Evolutionary conservation across 108 stramenopile genomes (phyloP), one percentile per base, ranked within the genome.

Genomic region (Parmales sp.): DNA sequence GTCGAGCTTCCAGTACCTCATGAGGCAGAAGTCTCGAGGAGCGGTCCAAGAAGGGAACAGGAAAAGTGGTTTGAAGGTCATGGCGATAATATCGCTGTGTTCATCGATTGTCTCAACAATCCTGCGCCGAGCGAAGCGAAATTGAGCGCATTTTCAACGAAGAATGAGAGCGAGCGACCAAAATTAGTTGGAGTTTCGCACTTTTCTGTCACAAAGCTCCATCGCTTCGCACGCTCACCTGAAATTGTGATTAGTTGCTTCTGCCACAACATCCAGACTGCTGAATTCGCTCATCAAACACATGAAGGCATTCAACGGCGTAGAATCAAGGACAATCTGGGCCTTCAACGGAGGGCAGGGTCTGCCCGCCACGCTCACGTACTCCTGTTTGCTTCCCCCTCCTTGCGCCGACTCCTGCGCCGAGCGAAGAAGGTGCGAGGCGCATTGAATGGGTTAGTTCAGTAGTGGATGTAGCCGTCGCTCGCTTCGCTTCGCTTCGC

Each of bases 11-110:
- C 94, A 95, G 76, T 91, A 95, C 44, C 94, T 79, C 39, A 71
- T 75, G 9, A 95, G 66, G 66, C 87, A 84, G 68, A 86, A 95
- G 68, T 95, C 94, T 38, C 94, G 83, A 1, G 94, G 88, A 60
- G 81, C 74, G 8, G 95, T 89, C 93, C 92, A 93, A 18, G 89
- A 83, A 37, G 92, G 87, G 65, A 86, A 88, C 1, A 94, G 71
- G 72, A 85, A 93, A 1, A 93, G 69, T 28, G 89, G 88, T 1
- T 83, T 80, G 68, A 86, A 86, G 63, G 89, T 76, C 45, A 94
- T 19, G 69, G 93, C 90, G 48, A 96, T 80, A 13, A 93, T 85
- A 65, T 96, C 95, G 36, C 78, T 83, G 69, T 93, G 85, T 70
- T 93, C 90, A 67, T 95, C 89, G n/a, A 92, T 82, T 1, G 78